These are phyloP conservation scores for Stephania yunnanensis DNA, from an alignment of 164 flowering plant species.

Conservation along the genomic window DNA sequence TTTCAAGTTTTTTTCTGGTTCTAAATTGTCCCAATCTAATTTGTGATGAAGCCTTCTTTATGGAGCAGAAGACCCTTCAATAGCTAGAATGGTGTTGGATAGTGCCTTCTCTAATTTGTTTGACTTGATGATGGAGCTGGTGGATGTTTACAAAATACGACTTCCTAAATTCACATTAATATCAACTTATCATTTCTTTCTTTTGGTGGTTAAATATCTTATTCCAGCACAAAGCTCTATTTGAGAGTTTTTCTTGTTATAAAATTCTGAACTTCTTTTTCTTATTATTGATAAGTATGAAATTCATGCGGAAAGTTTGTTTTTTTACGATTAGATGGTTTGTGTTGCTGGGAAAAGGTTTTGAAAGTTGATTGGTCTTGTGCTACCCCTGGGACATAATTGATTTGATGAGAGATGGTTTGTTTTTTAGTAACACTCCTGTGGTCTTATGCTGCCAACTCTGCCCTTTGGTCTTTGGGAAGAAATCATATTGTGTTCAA, in stretches of 20 bases:
- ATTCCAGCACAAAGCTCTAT: not conserved
- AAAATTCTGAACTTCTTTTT: not conserved
- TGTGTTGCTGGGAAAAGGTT: no score
- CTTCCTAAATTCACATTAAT: constrained; percentile 84
- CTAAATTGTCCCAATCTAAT: not conserved
- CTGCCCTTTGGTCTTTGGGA: no score
- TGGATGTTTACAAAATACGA: constrained; percentile 83
- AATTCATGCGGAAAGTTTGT: not conserved
- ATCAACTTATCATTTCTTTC: constrained; percentile 6
- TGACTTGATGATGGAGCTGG: constrained; percentile 96
- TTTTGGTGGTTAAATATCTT: not conserved
- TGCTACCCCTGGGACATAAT: no score
- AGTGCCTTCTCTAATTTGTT: constrained; percentile 92
- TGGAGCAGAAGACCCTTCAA: constrained; percentile 97
- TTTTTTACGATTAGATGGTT: not conserved
- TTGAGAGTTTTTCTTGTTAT: not conserved
- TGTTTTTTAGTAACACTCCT: no score
- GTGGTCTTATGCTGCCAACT: no score
- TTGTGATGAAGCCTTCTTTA: constrained; percentile 72
- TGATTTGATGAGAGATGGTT: no score
- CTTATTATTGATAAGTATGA: not conserved
- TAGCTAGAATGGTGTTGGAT: constrained; percentile 94
- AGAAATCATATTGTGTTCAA: no score
- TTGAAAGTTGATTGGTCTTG: no score
- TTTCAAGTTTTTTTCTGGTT: not conserved